These are phyloP conservation scores for Umbelopsis isabellina DNA, from an alignment of 192 early-diverging fungal species.

Conservation along the genomic window DNA sequence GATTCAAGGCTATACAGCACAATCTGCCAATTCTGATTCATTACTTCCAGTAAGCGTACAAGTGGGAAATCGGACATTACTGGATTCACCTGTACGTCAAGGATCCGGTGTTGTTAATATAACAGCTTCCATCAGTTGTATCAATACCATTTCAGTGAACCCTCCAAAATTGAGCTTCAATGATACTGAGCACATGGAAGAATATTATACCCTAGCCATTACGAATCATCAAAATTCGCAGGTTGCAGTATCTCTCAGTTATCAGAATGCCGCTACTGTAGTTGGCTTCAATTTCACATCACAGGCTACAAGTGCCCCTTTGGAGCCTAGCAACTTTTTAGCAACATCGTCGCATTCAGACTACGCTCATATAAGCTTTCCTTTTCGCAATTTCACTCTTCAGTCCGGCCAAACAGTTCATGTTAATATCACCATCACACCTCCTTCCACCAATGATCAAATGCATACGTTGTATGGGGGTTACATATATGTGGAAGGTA, in stretches of 20 bases:
- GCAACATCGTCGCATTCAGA: neutral
- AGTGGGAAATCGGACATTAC: neutral
- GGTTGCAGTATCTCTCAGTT: conserved; percentile 34
- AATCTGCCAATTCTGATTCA: neutral
- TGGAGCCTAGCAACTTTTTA: conserved; percentile 26
- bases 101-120: conserved; percentile 54
- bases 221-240: conserved; percentile 40
- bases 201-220: conserved; percentile 34
- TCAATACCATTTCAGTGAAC: conserved; percentile 26
- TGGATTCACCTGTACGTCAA: conserved; percentile 41
- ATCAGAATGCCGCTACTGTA: conserved; percentile 34
- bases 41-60: neutral
- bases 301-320: neutral
- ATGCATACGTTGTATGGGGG: conserved; percentile 46
- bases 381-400: neutral
- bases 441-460: conserved; percentile 33
- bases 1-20: neutral
- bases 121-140: conserved; percentile 38
- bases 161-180: conserved; percentile 53
- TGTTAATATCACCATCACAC: conserved; percentile 20
- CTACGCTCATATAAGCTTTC: conserved; percentile 15
- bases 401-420: neutral
- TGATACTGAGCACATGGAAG: conserved; percentile 43
- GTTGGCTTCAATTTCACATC: conserved; percentile 38
- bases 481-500: conserved; percentile 30